A percentile compares a stretch with the other conserved stretches of the same genome.
Evolutionary conservation across 371 early-diverging fungal species (phyloP).

Genomic region (Nematocida sp.): DNA sequence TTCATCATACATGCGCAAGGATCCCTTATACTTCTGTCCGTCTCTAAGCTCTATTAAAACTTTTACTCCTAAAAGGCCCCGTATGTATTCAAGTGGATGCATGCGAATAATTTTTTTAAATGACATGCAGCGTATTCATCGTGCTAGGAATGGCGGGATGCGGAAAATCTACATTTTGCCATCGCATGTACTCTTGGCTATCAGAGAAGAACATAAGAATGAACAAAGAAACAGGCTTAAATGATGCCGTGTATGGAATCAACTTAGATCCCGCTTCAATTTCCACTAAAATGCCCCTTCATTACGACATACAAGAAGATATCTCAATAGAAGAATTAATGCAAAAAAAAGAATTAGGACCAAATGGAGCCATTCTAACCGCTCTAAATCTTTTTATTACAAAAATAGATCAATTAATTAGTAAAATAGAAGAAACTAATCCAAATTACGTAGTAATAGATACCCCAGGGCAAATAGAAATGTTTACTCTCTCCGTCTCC

Average conservation of each 20-base stretch:
- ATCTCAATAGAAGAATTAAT: conserved; percentile 96
- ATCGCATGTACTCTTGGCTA: conserved; percentile 68
- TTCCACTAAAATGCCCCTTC: conserved; percentile 81
- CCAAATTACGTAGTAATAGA: conserved; percentile 92
- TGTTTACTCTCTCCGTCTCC: conserved; percentile 97
- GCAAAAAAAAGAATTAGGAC: conserved; percentile 93
- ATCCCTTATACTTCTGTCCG: conserved; percentile 54
- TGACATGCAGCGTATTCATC: conserved; percentile 60
- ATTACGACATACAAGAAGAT: conserved; percentile 93
- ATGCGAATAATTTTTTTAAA: conserved; percentile 32
- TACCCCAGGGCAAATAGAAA: conserved; percentile 99
- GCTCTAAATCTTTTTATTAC: conserved; percentile 86
- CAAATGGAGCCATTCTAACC: conserved; percentile 95
- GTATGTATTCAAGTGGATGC: conserved; percentile 61
- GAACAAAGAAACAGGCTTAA: conserved; percentile 56
- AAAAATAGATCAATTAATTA: conserved; percentile 86
- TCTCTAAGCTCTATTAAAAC: conserved; percentile 50
- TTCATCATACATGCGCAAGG: conserved; percentile 62
- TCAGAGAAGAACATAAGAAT: conserved; percentile 51
- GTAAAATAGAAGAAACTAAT: conserved; percentile 81
- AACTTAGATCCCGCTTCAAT: conserved; percentile 96
- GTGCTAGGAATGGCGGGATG: conserved; percentile 87
- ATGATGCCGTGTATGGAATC: conserved; percentile 72
- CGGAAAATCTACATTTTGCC: conserved; percentile 94
- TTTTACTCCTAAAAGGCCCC: conserved; percentile 56